Evolutionary conservation across 257 asterid species (phyloP).

Genomic region (Hygrophila difformis): DNA sequence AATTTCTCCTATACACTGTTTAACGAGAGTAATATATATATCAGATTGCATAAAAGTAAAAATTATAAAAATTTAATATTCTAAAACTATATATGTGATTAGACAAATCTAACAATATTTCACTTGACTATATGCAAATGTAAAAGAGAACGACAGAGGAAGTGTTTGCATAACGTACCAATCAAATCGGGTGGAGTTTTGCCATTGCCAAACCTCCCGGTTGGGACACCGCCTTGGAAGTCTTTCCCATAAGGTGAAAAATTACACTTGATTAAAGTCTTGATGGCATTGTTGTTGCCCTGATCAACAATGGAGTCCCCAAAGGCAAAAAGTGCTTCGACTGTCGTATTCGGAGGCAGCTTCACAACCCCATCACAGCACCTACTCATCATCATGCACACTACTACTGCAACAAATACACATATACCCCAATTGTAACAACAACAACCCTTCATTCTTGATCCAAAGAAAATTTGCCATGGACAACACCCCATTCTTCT

Average conservation of each 20-base stretch:
- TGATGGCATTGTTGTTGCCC: constrained; percentile 35
- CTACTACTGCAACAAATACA: background rate
- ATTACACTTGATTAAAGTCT: constrained; percentile 19
- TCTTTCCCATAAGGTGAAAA: constrained; percentile 47
- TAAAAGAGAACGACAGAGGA: too few species aligned
- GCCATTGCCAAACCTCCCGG: constrained; percentile 50
- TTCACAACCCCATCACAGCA: constrained; percentile 23
- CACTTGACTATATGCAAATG: too few species aligned
- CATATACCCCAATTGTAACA: background rate
- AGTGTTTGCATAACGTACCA: too few species aligned
- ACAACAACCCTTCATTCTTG: too few species aligned
- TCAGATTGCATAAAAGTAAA: too few species aligned
- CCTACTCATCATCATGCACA: background rate
- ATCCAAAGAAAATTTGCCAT: too few species aligned
- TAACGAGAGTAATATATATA: too few species aligned
- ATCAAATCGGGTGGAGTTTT: constrained; percentile 42
- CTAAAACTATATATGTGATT: too few species aligned
- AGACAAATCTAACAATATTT: too few species aligned
- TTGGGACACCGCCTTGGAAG: constrained; percentile 32
- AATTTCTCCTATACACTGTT: too few species aligned
- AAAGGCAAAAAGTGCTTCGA: constrained; percentile 36
- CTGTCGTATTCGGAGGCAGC: constrained; percentile 20
- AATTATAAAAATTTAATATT: too few species aligned
- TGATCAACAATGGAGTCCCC: constrained; percentile 58
- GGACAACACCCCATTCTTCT: too few species aligned